These are phyloP conservation scores for Lentinus tigrinus DNA, from an alignment of 768 basidiomycete genomes.

Conservation along the genomic window DNA sequence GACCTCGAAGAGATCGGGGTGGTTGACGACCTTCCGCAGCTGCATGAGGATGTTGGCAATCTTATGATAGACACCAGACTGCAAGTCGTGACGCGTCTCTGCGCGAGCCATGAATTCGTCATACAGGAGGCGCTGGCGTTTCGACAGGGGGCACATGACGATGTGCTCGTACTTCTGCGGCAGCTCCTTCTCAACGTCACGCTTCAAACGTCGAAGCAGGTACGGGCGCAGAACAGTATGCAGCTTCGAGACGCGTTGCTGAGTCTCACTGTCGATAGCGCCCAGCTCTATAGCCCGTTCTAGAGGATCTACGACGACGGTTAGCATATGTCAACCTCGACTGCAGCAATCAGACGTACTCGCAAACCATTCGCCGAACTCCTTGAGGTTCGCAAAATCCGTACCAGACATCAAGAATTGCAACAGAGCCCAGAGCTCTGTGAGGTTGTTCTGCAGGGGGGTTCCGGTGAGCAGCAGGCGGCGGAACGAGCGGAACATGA, in stretches of 20 bases:
- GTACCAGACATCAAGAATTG: constrained; percentile 92
- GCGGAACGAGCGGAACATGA: constrained; percentile 84
- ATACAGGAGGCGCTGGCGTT: constrained; percentile 91
- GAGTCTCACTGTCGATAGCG: constrained; percentile 76
- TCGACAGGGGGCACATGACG: constrained; percentile 83
- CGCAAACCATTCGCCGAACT: constrained; percentile 96
- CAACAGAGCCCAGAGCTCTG: constrained; percentile 92
- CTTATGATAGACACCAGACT: constrained; percentile 84
- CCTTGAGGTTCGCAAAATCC: constrained; percentile 87
- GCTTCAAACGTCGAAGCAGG: constrained; percentile 91
- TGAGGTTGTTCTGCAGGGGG: constrained; percentile 93
- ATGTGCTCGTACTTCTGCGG: constrained; percentile 94
- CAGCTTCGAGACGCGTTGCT: constrained; percentile 83
- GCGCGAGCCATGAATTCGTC: constrained; percentile 94
- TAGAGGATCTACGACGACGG: constrained; percentile 66
- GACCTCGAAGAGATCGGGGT: constrained; percentile 90
- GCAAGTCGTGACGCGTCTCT: constrained; percentile 77
- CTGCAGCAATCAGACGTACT: constrained; percentile 50
- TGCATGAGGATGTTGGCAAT: constrained; percentile 98
- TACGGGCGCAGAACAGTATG: constrained; percentile 96
- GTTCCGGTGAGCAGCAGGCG: constrained; percentile 93
- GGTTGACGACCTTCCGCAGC: constrained; percentile 93
- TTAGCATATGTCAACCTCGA: neutral
- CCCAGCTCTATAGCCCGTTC: constrained; percentile 93
- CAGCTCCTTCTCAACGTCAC: constrained; percentile 95